Evolutionary conservation across 2,329 filamentous ascomycete species (phyloP), one percentile per base, ranked within the genome.

Genomic region (Zasmidium angulare): DNA sequence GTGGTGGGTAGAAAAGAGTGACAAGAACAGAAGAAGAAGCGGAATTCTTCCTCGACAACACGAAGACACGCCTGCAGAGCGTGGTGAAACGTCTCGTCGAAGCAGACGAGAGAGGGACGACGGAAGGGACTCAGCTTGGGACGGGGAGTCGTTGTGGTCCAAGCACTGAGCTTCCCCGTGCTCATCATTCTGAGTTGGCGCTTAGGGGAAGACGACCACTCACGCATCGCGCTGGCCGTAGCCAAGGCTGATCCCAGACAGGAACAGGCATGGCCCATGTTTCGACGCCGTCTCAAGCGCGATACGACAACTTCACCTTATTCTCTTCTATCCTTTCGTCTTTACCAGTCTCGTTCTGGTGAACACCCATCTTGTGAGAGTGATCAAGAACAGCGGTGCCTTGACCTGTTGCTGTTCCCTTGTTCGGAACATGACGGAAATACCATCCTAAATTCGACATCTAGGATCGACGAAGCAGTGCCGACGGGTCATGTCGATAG

Each of bases 11-110:
- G 36, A 46, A 53, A 53, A 23, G 51, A 53, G 31, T 23, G 51
- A 53, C 51, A 46, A 53, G 51, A 53, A 53, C 26, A 50, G 22
- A 50, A 29, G 24, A 10, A 11, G 11, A 50, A 22, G 9, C 23
- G 23, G 49, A n/a, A n/a, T n/a, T 23, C 49, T 19, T 43, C 36
- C 36, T 50, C 49, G 4, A 21, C 4, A 4, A 29, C 26, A 11
- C 14, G 14, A 6, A 49, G 22, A 26, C 22, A 26, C 14, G 23
- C 49, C 11, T 7, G 23, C 22, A 14, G 36, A 43, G 36, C 36
- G 36, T 43, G 12, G 36, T 50, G 49, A 50, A 50, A 50, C 23
- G 49, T 23, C 26, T 29, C 49, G 49, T 29, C n/a, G 36, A 3
- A 43, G 12, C 36, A 43, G 36, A 43, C 36, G 36, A n/a, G n/a